phyloP scores from a whole-genome alignment of 2,329 filamentous ascomycete species.

The Aspergillus neotritici region DNA sequence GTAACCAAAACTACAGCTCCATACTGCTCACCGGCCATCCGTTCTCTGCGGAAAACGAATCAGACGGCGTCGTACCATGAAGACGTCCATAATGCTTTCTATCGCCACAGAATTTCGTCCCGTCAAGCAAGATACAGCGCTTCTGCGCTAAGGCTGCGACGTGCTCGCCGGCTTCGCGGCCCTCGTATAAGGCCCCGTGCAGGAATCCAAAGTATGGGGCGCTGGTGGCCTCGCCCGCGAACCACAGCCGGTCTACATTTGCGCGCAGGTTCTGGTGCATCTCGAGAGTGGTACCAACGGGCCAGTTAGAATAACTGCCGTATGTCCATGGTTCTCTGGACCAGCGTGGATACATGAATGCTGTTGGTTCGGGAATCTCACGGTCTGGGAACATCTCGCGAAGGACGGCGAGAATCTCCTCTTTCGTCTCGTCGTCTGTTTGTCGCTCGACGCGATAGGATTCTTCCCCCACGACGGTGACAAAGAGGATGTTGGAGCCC shows the following conservation, averaged over 20 bases:
- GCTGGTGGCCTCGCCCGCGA: conserved; percentile 60
- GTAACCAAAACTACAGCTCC: conserved; percentile 7
- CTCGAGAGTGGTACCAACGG: conserved; percentile 56
- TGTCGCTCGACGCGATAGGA: conserved; percentile 56
- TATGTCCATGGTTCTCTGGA: conserved; percentile 46
- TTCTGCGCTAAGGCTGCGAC: conserved; percentile 23
- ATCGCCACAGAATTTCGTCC: conserved; percentile 14
- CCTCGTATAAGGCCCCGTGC: conserved; percentile 58
- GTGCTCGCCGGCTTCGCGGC: conserved; percentile 43
- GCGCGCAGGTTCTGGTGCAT: conserved; percentile 63
- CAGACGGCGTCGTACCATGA: conserved; percentile 26
- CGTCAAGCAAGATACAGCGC: conserved; percentile 11
- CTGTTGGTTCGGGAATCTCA: conserved; percentile 53
- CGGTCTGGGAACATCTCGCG: conserved; percentile 57
- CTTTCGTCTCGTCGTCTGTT: conserved; percentile 52
- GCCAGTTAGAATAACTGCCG: conserved; percentile 67
- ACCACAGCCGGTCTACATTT: conserved; percentile 57
- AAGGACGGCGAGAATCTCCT: conserved; percentile 53
- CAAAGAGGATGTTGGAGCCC: conserved; percentile 60
- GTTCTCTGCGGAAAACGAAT: conserved; percentile 24
- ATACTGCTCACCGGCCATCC: conserved; percentile 27
- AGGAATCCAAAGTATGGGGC: conserved; percentile 61
- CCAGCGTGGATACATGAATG: conserved; percentile 59
- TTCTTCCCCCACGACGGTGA: conserved; percentile 54
- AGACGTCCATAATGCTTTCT: conserved; percentile 23